phyloP scores from a whole-genome alignment of 2,329 filamentous ascomycete species.

The Triangularia setosa region DNA sequence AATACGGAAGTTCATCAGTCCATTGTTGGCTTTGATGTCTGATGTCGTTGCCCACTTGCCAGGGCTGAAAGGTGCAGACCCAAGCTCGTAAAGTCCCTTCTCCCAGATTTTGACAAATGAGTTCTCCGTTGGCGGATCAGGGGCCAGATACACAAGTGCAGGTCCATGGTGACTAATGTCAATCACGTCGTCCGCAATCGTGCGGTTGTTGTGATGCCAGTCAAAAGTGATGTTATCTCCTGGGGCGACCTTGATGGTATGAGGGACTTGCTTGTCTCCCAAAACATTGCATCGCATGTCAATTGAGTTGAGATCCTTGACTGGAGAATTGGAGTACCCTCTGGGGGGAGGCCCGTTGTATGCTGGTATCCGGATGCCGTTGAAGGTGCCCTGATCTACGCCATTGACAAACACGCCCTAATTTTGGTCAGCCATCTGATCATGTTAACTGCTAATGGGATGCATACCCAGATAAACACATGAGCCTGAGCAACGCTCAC shows the following conservation, averaged over 20 bases:
- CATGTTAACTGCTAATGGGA: background rate
- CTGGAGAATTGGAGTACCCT: slow-evolving; percentile 38
- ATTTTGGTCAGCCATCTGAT: background rate
- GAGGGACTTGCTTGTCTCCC: slow-evolving; percentile 33
- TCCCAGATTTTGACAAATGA: slow-evolving; percentile 39
- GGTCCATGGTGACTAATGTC: slow-evolving; percentile 31
- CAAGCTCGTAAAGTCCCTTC: slow-evolving; percentile 33
- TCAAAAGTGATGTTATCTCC: slow-evolving; percentile 38
- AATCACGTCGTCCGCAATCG: slow-evolving; percentile 32
- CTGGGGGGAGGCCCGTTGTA: slow-evolving; percentile 33
- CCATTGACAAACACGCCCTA: slow-evolving; percentile 27
- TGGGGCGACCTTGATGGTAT: slow-evolving; percentile 32
- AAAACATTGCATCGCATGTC: slow-evolving; percentile 39
- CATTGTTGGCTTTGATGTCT: slow-evolving; percentile 26
- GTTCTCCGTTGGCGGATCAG: slow-evolving; percentile 34
- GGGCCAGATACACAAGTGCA: slow-evolving; percentile 38
- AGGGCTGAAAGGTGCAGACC: slow-evolving; percentile 29
- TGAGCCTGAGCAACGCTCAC: slow-evolving; percentile 19
- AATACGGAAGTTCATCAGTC: slow-evolving; percentile 29
- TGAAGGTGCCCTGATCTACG: slow-evolving; percentile 25
- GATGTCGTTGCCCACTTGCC: slow-evolving; percentile 32
- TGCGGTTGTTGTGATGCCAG: slow-evolving; percentile 36
- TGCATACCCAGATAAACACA: slow-evolving; percentile 24
- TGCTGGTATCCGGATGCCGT: slow-evolving; percentile 23
- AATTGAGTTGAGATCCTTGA: slow-evolving; percentile 36